Conservation (phyloP, 805 yeast species). For the Zygotorulaspora danielsina region DNA sequence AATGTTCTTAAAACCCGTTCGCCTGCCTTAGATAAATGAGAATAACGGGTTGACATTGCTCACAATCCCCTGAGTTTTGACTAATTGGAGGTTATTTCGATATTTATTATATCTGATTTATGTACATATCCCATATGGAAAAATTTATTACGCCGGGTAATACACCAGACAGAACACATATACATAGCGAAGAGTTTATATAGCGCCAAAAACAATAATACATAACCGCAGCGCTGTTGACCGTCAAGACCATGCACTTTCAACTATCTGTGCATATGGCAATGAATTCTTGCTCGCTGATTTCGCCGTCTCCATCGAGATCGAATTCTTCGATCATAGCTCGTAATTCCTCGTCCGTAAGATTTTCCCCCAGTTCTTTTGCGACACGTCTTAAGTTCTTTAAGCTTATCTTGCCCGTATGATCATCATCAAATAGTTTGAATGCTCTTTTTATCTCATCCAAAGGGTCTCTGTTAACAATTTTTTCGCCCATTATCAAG, state of each 20-base stretch:
- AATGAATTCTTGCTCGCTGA: conserved; percentile 85
- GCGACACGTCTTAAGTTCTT: conserved; percentile 85
- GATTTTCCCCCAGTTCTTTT: conserved; percentile 84
- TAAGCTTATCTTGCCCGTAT: conserved; percentile 78
- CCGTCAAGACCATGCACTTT: no score
- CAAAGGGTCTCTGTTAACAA: conserved; percentile 83
- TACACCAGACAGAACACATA: neutral
- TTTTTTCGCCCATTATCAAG: conserved; percentile 65
- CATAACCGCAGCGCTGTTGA: no score
- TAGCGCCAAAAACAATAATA: no score
- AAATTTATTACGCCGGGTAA: conserved; percentile 1
- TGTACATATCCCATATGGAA: conserved; percentile 39
- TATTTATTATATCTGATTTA: conserved; percentile 49
- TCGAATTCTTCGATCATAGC: conserved; percentile 99
- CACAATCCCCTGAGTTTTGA: neutral
- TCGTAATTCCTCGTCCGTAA: conserved; percentile 85
- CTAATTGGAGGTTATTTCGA: conserved; percentile 8
- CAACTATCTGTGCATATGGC: conserved; percentile 76
- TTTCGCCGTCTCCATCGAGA: conserved; percentile 92
- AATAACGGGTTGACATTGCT: conserved; percentile 21
- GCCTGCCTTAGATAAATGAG: conserved; percentile 38
- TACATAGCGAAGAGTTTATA: no score
- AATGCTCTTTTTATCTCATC: conserved; percentile 92
- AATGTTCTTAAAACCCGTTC: conserved; percentile 35
- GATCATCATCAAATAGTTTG: conserved; percentile 80